A percentile compares a stretch with the other conserved stretches of the same genome.
phyloP scores from a whole-genome alignment of 164 flowering plant species.

The Piper longum region DNA sequence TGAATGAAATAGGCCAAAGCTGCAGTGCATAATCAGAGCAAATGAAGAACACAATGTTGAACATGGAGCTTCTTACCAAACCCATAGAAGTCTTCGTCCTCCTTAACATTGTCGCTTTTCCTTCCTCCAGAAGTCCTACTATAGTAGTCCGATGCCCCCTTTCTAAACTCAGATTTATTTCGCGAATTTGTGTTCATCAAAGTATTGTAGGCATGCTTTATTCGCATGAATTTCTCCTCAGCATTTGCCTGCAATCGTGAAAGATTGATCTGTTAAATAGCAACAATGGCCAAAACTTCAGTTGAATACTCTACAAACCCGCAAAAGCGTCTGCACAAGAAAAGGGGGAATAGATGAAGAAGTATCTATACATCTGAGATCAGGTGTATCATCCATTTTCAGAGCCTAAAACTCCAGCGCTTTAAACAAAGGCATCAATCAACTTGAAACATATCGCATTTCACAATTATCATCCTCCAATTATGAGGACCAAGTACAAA shows the following conservation, averaged over 20 bases:
- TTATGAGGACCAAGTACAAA: too few species aligned
- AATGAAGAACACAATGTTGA: too few species aligned
- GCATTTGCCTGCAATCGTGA: constrained; percentile 49
- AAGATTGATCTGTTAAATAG: background rate
- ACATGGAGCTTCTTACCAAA: constrained; percentile 31
- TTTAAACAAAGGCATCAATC: too few species aligned
- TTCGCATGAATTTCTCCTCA: constrained; percentile 84
- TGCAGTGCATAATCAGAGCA: background rate
- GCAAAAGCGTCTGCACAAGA: background rate
- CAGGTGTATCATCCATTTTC: too few species aligned
- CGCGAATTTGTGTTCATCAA: constrained; percentile 55
- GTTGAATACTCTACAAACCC: background rate
- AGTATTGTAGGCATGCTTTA: constrained; percentile 86
- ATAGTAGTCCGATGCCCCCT: constrained; percentile 28
- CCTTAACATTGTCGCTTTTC: constrained; percentile 23
- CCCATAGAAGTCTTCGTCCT: constrained; percentile 90
- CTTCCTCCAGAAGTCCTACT: constrained; percentile 29
- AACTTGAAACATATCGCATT: too few species aligned
- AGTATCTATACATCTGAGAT: too few species aligned
- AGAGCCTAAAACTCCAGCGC: too few species aligned
- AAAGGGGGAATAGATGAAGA: background rate
- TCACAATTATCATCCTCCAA: too few species aligned
- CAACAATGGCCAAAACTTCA: background rate
- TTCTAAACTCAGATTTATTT: constrained; percentile 33
- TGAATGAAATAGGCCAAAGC: background rate